Evolutionary conservation across 768 basidiomycete species (phyloP).

Genomic region (Pilatotrama ljubarskyi): DNA sequence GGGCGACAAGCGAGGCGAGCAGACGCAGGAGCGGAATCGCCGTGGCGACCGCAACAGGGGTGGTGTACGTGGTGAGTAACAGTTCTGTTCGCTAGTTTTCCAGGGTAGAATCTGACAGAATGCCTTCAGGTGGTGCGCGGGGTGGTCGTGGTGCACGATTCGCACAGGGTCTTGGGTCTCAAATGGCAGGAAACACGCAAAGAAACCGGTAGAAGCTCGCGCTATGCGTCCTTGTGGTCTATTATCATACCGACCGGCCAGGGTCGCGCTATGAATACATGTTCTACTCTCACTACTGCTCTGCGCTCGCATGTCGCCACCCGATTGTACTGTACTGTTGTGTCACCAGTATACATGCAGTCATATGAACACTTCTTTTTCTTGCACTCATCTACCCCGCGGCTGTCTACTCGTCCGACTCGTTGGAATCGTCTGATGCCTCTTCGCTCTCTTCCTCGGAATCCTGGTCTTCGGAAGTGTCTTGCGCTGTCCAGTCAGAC

Average conservation of each 20-base stretch:
- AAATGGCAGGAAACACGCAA: constrained; percentile 53
- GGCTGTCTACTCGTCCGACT: constrained; percentile 15
- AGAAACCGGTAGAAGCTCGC: constrained; percentile 24
- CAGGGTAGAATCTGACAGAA: background rate
- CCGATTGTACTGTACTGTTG: constrained; percentile 24
- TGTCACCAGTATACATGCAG: constrained; percentile 23
- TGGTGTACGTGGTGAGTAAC: constrained; percentile 53
- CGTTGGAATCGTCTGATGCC: constrained; percentile 23
- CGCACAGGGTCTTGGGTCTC: constrained; percentile 79
- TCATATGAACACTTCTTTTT: constrained; percentile 19
- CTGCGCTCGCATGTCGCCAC: constrained; percentile 12
- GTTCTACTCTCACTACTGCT: constrained; percentile 16
- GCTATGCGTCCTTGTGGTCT: background rate
- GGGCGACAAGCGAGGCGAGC: constrained; percentile 79
- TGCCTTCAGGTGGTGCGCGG: constrained; percentile 53
- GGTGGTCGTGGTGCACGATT: constrained; percentile 78
- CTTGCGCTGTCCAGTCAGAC: constrained; percentile 52
- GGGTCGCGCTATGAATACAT: constrained; percentile 16
- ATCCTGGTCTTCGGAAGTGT: constrained; percentile 31
- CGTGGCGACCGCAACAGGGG: constrained; percentile 70
- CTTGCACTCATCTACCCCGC: background rate
- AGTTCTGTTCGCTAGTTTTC: background rate
- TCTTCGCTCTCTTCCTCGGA: constrained; percentile 27
- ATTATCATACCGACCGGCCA: background rate
- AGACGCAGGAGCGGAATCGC: constrained; percentile 71